Evolutionary conservation across 1,284 basidiomycete species (phyloP), one percentile per base, ranked within the genome.

Genomic region (Boletus sp.): DNA sequence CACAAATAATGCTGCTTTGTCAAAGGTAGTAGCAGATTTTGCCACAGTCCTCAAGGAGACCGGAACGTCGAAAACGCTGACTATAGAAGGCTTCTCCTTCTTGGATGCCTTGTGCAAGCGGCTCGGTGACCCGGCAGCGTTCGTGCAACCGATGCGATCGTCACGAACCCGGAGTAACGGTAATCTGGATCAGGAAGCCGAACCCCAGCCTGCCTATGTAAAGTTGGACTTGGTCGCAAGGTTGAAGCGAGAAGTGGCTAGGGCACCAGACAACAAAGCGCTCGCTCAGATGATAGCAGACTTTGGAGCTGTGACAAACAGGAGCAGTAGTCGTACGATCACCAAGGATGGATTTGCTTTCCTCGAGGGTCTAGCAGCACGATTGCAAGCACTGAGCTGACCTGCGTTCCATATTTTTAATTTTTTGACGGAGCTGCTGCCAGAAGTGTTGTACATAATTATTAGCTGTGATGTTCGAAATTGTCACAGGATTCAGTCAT

Each of bases 281-380:
- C 72, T 88, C 34, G 85, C 79, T 38, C 62, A 58, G 55, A 75
- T 88, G 73, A 76, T 87, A 8, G 72, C 74, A 12, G 83, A 86
- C 43, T 88, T 88, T 66, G 78, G 77, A 25, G 69, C 73, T 45
- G 76, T 83, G 44, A 86, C 81, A 26, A 80, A 84, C 60, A 73
- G 75, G 60, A 81, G 77, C 56, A 79, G 72, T 46, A 78, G 82
- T 30, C 72, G 82, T 54, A 85, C 80, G 42, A 70, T 88, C 41
- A 88, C 83, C 22, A 88, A 87, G 76, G 83, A 88, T 55, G 85
- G 84, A 34, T 76, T 87, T 58, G 75, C 73, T 5, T 88, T 88
- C 64, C 66, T 88, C 48, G 77, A 81, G 45, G 77, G 77, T 36
- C 60, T 87, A 33, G 75, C 78, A 7, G 70, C 68, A 41, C 70